Evolutionary conservation across 352 stramenopile genomes (phyloP).

Genomic region (Globisporangium carolinianum): DNA sequence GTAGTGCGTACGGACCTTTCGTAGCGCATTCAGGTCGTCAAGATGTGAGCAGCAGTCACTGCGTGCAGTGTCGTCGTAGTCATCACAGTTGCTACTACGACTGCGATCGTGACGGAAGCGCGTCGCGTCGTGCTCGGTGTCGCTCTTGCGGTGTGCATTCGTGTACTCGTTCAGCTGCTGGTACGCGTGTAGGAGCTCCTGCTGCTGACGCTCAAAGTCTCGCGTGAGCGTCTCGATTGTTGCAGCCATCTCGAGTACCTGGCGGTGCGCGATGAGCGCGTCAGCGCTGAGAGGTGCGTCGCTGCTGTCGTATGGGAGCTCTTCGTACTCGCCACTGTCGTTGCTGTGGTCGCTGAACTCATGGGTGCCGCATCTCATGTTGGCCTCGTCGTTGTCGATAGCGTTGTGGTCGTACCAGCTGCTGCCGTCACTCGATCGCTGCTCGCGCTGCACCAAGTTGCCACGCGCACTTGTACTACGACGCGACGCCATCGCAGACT

Average conservation of each 20-base stretch:
- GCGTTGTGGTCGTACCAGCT: no score
- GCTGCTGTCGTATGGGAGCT: neutral
- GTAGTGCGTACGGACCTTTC: conserved; percentile 22
- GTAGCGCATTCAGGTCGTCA: conserved; percentile 24
- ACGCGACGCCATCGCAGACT: neutral
- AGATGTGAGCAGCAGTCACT: conserved; percentile 20
- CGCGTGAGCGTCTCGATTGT: conserved; percentile 55
- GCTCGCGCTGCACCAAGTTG: no score
- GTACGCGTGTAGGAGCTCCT: conserved; percentile 44
- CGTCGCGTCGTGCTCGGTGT: no score
- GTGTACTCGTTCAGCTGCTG: conserved; percentile 42
- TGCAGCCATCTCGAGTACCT: conserved; percentile 57
- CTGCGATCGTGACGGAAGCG: no score
- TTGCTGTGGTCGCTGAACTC: neutral
- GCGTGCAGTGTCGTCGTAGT: neutral
- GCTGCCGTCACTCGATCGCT: no score
- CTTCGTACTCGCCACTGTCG: neutral
- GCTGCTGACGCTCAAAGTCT: conserved; percentile 52
- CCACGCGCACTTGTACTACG: no score
- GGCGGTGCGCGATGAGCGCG: conserved; percentile 40
- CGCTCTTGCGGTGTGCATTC: neutral
- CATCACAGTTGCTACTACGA: no score
- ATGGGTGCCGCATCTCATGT: no score
- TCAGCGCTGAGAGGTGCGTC: conserved; percentile 11
- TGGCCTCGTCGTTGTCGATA: no score